These are phyloP conservation scores for Helichrysum umbraculigerum DNA, from an alignment of 129 eudicot species.

Conservation along the genomic window DNA sequence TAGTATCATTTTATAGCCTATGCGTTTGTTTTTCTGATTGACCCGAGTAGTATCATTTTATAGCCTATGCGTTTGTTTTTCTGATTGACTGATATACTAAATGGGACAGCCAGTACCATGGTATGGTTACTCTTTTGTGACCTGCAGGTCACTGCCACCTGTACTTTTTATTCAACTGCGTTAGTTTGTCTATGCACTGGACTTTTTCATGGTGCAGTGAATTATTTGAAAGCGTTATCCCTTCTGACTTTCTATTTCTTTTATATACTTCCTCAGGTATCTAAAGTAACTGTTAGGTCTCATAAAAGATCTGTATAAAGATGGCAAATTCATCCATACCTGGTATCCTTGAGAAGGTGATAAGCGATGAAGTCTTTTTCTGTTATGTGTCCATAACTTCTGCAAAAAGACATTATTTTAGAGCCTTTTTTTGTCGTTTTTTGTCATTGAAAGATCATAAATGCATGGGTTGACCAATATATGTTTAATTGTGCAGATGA, in stretches of 20 bases:
- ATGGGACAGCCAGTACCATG: too few relatives aligned
- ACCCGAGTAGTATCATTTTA: neutral
- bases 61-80: neutral
- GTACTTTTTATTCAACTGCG: neutral
- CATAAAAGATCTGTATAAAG: slow-evolving; percentile 21
- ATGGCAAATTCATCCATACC: slow-evolving; percentile 84
- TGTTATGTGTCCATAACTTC: neutral
- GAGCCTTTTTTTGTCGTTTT: neutral
- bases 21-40: too few relatives aligned
- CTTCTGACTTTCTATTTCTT: neutral
- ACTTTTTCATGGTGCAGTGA: neutral
- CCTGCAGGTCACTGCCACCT: too few relatives aligned
- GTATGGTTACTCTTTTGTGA: too few relatives aligned
- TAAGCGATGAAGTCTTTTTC: slow-evolving; percentile 1
- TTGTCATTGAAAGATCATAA: slow-evolving; percentile 10
- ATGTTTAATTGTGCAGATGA: slow-evolving; percentile 63
- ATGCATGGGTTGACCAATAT: slow-evolving; percentile 7
- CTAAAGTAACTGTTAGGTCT: neutral
- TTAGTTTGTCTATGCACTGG: neutral
- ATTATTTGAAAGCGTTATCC: neutral
- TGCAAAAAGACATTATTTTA: neutral
- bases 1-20: neutral
- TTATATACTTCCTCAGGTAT: slow-evolving; percentile 27
- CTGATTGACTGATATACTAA: too few relatives aligned
- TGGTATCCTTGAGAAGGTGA: slow-evolving; percentile 93